A percentile compares a stretch with the other conserved stretches of the same genome.
Conservation (phyloP, 164 flowering plant genomes). For the Aristolochia contorta region DNA sequence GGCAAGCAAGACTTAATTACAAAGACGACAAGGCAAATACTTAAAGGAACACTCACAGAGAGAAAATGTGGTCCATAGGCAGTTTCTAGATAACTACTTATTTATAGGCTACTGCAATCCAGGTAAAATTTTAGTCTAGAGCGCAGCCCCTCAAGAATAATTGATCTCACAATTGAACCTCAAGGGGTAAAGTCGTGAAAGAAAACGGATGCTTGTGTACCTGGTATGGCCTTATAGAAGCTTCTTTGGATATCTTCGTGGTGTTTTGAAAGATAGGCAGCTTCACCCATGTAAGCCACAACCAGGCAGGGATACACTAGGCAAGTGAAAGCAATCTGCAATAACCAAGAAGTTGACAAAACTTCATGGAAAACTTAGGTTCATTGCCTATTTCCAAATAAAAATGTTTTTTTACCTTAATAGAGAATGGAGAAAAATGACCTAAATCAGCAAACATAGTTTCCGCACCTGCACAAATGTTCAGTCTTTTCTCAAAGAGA, state of each 20-base stretch:
- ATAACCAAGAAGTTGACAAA: neutral
- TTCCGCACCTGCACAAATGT: slow-evolving; percentile 45
- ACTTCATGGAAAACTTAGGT: neutral
- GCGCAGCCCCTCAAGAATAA: too few relatives aligned
- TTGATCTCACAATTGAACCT: too few relatives aligned
- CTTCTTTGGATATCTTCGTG: slow-evolving; percentile 48
- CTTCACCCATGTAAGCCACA: slow-evolving; percentile 68
- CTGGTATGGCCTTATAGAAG: slow-evolving; percentile 69
- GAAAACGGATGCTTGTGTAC: slow-evolving; percentile 14
- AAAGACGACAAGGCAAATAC: neutral
- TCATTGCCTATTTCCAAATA: neutral
- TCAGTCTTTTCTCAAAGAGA: neutral
- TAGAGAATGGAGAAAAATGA: slow-evolving; percentile 54
- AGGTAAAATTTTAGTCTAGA: too few relatives aligned
- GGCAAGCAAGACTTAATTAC: neutral
- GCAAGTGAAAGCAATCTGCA: slow-evolving; percentile 55
- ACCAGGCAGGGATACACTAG: slow-evolving; percentile 63
- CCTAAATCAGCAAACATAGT: slow-evolving; percentile 81
- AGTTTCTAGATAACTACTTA: too few relatives aligned
- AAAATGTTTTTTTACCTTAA: slow-evolving; percentile 35
- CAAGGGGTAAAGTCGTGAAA: neutral
- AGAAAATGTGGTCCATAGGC: too few relatives aligned
- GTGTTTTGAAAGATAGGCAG: slow-evolving; percentile 53
- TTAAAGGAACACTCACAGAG: neutral
- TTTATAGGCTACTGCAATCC: too few relatives aligned